Evolutionary conservation across 225 moss, liverwort and hornwort genomes (phyloP), one percentile per base, ranked within the genome.

Genomic region (Pseudisothecium myosuroides): DNA sequence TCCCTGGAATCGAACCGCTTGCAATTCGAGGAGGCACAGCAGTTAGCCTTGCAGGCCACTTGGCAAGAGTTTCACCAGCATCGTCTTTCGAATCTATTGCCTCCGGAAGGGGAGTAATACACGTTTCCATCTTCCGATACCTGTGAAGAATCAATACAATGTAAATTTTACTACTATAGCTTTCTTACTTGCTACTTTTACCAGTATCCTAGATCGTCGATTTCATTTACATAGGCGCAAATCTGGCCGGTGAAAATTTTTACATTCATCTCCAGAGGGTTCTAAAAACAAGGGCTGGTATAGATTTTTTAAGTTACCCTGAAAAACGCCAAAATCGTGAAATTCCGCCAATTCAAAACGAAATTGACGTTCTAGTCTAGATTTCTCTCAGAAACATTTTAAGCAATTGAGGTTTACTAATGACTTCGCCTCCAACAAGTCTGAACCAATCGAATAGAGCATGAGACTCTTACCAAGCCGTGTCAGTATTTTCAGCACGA

Each of bases 51-150:
- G 92, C 95, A 49, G 98, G 98, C 98, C 98, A 98, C 83, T 95
- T 96, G 20, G 90, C 90, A 85, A 97, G 87, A 84, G 88, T 80
- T 58, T 96, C 95, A 67, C 95, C 96, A 39, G 95, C 95, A 83
- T 93, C 91, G 66, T 93, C 97, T 85, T 93, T 88, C 64, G 59
- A 36, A 75, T 95, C 96, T 59, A 88, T 80, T 66, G 90, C 94
- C 69, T 93, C 94, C 41, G 97, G 97, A 65, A 98, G 96, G 37
- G 97, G 95, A 31, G 94, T 96, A 66, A 98, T 97, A 87, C 98
- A 97, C 39, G 97, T 94, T 92, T 98, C 97, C 94, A 95, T 94
- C 89, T 96, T 94, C 82, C 93, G 94, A 89, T 98, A 98, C 98
- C 98, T 98, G 86, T 63, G 28, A 87, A 45, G 31, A 66, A 87